Evolutionary conservation across 148 eudicot species (phyloP).

Genomic region (Nepenthes gracilis): DNA sequence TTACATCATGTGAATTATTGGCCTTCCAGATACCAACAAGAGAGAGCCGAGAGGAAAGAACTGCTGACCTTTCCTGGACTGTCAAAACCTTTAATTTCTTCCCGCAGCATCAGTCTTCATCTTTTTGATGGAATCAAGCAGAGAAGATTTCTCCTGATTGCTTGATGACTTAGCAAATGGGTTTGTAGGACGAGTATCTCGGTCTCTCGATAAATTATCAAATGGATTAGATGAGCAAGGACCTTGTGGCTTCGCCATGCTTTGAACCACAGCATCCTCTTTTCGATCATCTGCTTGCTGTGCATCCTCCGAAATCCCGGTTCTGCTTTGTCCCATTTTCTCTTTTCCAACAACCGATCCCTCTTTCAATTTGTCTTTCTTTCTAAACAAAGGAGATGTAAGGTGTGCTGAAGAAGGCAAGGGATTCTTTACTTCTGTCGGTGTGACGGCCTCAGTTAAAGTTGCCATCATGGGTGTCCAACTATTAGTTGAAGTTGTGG

Average conservation of each 20-base stretch:
- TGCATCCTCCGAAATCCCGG: conserved; percentile 14
- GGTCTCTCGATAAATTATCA: conserved; percentile 13
- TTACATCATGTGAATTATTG: no score
- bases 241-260: conserved; percentile 16
- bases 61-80: no score
- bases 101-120: conserved; percentile 31
- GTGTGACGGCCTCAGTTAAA: conserved; percentile 23
- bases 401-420: conserved; percentile 18
- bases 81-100: conserved; percentile 9
- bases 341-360: conserved; percentile 20
- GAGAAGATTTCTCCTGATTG: conserved; percentile 41
- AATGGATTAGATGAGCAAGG: conserved; percentile 57
- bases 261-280: conserved; percentile 14
- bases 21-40: background rate
- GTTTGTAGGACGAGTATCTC: conserved; percentile 36
- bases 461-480: conserved; percentile 18
- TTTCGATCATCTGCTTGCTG: conserved; percentile 15
- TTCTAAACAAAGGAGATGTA: conserved; percentile 34
- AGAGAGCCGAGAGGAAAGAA: background rate
- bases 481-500: conserved; percentile 10
- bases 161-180: conserved; percentile 80
- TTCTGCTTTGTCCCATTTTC: conserved; percentile 17
- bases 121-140: conserved; percentile 76
- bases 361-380: conserved; percentile 32
- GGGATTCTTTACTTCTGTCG: conserved; percentile 35